Base-by-base conservation (phyloP, 257 asterid genomes). In the Plantago elongata region DNA sequence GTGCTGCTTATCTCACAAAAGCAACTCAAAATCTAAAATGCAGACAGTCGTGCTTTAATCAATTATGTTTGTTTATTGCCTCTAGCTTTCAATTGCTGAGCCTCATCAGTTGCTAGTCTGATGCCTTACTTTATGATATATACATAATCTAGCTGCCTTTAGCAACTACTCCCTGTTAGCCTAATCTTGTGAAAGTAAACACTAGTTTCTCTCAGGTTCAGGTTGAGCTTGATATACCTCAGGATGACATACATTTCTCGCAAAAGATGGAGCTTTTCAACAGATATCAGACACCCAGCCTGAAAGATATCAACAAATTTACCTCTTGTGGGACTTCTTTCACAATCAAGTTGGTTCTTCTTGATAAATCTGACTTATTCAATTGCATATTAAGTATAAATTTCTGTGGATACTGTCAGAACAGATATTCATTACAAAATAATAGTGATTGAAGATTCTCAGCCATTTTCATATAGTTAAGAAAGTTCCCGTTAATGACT, bases 221-320 rank as follows among this genome's bases (percentile, higher is more conserved):
- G 61, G 63, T 92, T 63, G 73, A 81, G 75, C 84, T 86, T 64
- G 52, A 66, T 11, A 43, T 85, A 47, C 81, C 93, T 57, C 76
- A 65, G 45, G 59, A 73, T 14, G 96, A 83, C 62, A 52, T 30
- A n/a, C 92, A 86, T 58, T 70, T 68, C 65, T 51, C 70, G 38
- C 74, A 67, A 78, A 92, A 92, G 81, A 54, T 74, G 75, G 78
- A 81, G 62, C 78, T 92, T 74, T 74, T 92, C n/a, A 69, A 68
- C 13, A 73, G 77, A 54, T 67, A 76, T 66, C 67, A 14, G 18
- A 70, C 78, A 3, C 84, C 74, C 52, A 72, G 76, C 62, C 52
- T 67, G 57, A 75, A 79, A 65, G 91, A 84, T 69, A 75, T 62
- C 64, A 80, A 74, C 34, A 80, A 62, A 38, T 77, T 75, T 71